Conservation (phyloP, 1,284 basidiomycete genomes). For the Cutaneotrichosporon cutaneum region DNA sequence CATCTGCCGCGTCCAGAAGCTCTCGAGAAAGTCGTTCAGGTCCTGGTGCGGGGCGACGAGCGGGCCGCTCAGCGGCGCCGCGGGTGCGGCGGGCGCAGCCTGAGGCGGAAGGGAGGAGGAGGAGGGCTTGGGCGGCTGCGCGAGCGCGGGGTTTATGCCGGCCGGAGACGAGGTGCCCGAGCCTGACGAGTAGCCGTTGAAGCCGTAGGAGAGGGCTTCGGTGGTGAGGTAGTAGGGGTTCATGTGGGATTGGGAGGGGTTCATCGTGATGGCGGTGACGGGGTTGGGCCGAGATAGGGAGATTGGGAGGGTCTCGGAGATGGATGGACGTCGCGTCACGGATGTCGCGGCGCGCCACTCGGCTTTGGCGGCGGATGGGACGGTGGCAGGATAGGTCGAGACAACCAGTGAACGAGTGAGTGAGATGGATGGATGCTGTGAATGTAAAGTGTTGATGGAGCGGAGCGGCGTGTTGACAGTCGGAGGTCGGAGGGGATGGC, state of each 20-base stretch:
- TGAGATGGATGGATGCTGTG: background rate
- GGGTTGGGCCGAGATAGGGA: background rate
- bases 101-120: too few species aligned
- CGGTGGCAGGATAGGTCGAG: too few species aligned
- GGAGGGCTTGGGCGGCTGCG: background rate
- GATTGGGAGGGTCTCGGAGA: background rate
- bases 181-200: conserved; percentile 20
- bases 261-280: too few species aligned
- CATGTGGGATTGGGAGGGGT: conserved; percentile 13
- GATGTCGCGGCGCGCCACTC: too few species aligned
- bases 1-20: conserved; percentile 53
- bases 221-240: conserved; percentile 27
- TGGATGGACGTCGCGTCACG: too few species aligned
- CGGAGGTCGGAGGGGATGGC: background rate
- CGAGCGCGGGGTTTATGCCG: conserved; percentile 49
- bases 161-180: conserved; percentile 67
- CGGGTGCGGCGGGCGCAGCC: too few species aligned
- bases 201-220: conserved; percentile 17
- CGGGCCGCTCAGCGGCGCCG: conserved; percentile 27
- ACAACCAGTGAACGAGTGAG: background rate
- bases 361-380: too few species aligned
- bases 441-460: background rate
- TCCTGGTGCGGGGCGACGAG: conserved; percentile 47
- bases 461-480: background rate
- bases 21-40: conserved; percentile 48